Percentiles rank a stretch among this genome's conserved stretches.
phyloP scores from a whole-genome alignment of 2,329 filamentous ascomycete species.

The Pyrenophora teres region DNA sequence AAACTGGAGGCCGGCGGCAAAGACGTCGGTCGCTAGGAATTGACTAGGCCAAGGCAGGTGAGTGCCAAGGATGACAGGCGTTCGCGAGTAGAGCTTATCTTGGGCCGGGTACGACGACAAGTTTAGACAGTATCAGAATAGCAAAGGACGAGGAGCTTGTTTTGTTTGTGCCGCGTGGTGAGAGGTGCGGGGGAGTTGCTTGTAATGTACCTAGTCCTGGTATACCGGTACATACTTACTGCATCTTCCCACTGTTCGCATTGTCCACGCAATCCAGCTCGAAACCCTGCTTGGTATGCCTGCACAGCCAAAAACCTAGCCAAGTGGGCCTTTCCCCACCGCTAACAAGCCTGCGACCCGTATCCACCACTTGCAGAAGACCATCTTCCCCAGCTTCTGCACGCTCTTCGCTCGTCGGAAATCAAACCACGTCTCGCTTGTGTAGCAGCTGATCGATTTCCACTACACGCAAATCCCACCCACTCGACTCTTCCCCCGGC shows the following conservation, averaged over 20 bases:
- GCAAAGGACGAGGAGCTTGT: too few species aligned
- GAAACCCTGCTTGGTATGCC: neutral
- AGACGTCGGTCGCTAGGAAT: conserved; percentile 1
- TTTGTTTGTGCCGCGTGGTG: neutral
- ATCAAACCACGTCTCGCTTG: neutral
- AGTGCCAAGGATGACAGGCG: conserved; percentile 9
- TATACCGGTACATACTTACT: too few species aligned
- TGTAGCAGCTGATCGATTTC: neutral
- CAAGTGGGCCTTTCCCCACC: conserved; percentile 22
- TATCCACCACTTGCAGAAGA: conserved; percentile 11
- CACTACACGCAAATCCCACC: too few species aligned
- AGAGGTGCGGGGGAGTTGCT: neutral
- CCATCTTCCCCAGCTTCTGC: conserved; percentile 9
- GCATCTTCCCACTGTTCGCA: neutral
- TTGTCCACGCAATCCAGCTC: conserved; percentile 3
- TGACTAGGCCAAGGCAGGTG: neutral
- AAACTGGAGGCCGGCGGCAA: conserved; percentile 3
- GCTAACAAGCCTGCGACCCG: conserved; percentile 13
- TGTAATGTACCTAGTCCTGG: neutral
- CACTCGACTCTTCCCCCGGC: too few species aligned
- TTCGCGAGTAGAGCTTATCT: too few species aligned
- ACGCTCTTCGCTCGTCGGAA: conserved; percentile 1
- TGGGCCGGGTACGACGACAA: neutral
- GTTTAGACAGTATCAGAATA: too few species aligned
- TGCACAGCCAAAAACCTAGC: neutral